These are phyloP conservation scores for Stachybotrys chlorohalonatus DNA, from an alignment of 2,329 filamentous ascomycete species.

Conservation along the genomic window DNA sequence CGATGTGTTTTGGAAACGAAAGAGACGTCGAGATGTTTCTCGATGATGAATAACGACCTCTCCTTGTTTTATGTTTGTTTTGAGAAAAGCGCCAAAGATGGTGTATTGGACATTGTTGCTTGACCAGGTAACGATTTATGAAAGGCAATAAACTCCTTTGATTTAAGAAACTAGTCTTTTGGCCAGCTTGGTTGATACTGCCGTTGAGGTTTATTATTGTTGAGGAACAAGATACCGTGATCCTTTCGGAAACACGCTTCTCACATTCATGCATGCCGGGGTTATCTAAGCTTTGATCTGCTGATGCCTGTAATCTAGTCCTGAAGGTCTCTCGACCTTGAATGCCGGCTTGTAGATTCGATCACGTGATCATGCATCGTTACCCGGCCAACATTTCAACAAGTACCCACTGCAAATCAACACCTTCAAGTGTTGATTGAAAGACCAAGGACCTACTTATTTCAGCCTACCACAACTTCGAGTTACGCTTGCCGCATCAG, in stretches of 20 bases:
- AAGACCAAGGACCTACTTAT: background rate
- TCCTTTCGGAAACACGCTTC: no score
- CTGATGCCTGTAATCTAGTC: background rate
- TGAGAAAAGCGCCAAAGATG: slow-evolving; percentile 18
- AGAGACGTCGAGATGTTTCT: slow-evolving; percentile 9
- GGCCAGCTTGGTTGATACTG: no score
- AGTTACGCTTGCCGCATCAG: background rate
- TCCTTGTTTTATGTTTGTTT: slow-evolving; percentile 4
- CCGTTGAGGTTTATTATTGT: no score
- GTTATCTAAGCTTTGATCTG: no score
- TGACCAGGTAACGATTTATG: slow-evolving; percentile 30
- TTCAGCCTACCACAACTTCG: background rate
- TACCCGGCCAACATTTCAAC: background rate
- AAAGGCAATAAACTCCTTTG: slow-evolving; percentile 30
- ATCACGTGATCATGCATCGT: background rate
- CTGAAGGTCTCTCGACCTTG: background rate
- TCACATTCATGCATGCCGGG: no score
- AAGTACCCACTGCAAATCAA: background rate
- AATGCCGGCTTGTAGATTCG: background rate
- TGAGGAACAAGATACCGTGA: no score
- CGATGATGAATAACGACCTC: slow-evolving; percentile 22
- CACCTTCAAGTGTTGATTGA: background rate
- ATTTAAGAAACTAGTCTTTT: background rate
- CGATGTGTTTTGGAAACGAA: slow-evolving; percentile 11
- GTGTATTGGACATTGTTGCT: slow-evolving; percentile 24